Evolutionary conservation across 345 rosid species (phyloP), one percentile per base, ranked within the genome.

Genomic region (Citrus maxima): DNA sequence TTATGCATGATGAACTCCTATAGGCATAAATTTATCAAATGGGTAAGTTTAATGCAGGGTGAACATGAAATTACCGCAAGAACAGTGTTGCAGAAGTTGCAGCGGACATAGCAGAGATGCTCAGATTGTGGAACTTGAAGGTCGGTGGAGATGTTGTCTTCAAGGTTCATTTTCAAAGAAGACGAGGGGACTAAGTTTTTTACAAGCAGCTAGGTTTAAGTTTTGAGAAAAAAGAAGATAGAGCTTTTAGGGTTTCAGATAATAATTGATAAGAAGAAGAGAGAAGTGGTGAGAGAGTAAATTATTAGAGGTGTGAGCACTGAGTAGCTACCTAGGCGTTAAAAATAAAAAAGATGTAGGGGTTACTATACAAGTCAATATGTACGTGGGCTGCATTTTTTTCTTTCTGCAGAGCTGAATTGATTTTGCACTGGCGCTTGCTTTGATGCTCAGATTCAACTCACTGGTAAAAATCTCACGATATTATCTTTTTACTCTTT

Each of bases 41-140:
- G 56, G 34, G 34, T 6, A 70, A 70, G 14, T 27, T 27, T 13
- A 25, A 42, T 12, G 16, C 27, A 40, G 32, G 72, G 22, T 49
- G 27, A 21, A 46, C 38, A 42, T 59, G 35, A 71, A 56, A 38
- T 75, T 93, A 95, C 99, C 79, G 99, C 99, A 61, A 97, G 99
- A 87, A 97, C 92, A 79, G 99, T 97, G 93, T 84, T 90, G 92
- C 99, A 97, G 84, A 92, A 94, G 90, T 91, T 97, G 88, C 99
- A 97, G 24, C 98, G 97, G 73, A 94, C 93, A 82, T 97, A 97
- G 84, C 95, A 97, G 72, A 94, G 98, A 81, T 93, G 94, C 77
- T 96, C 98, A 55, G 94, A 75, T 70, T 89, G 93, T 56, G 89
- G 86, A 80, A 81, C 87, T 65, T 75, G 78, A 49, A 87, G 69